Evolutionary conservation across 345 rosid genomes (phyloP), one percentile per base, ranked within the genome.

Genomic region (Acer campestre): DNA sequence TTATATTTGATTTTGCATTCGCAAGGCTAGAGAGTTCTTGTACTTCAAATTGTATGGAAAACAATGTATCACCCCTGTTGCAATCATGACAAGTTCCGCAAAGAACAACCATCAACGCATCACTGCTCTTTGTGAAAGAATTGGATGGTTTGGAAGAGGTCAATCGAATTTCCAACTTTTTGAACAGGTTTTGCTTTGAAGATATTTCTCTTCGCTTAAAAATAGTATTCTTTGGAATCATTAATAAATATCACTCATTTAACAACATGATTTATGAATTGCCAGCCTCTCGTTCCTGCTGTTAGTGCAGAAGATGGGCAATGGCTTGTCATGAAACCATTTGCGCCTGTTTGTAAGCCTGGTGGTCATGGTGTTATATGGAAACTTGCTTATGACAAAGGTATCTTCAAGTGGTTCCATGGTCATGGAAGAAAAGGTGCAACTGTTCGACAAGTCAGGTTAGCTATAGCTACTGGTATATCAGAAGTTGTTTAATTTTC

Each of bases 281-380:
- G 53, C 69, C 89, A 93, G 99, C 98, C 98, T 80, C 92, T 92
- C 25, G 97, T 95, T 84, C 97, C 97, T 27, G 84, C 96, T 72
- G 88, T 93, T 71, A 86, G 88, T 79, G 92, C 92, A 35, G 92
- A 89, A 84, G 92, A 93, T 85, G 99, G 97, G 62, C 92, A 88
- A 79, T 93, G 99, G 97, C 70, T 92, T 84, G 85, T 90, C 49
- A 84, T 82, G 76, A 86, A 87, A 82, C 96, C 98, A 42, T 93
- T 90, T 29, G 82, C 84, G 62, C 97, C 97, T 59, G 90, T 95
- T 76, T 93, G 93, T 83, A 93, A 93, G 83, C 99, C 97, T 40
- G 97, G 97, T 82, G 99, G 99, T 82, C 98, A 93, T 89, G 99
- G 94, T 74, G 98, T 87, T 25, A 91, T 95, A 79, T 95, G 99